Conservation (phyloP, 371 early-diverging fungal species). For the Rhizopus stolonifer region DNA sequence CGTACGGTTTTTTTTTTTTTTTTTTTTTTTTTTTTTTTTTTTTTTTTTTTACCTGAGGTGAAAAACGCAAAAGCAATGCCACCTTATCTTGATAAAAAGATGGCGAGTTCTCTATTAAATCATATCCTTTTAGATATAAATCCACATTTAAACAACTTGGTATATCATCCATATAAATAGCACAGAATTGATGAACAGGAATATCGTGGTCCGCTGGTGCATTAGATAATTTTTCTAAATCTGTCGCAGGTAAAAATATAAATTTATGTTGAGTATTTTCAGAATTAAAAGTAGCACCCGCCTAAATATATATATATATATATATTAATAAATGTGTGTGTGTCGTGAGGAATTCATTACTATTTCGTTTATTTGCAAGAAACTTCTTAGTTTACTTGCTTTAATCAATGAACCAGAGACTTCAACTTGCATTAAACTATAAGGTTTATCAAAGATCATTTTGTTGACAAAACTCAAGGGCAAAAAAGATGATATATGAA, state of each 20-base stretch:
- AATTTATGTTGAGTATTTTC: constrained; percentile 5
- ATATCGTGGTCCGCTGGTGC: background rate
- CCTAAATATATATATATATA: constrained; percentile 1
- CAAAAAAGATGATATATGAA: constrained; percentile 5
- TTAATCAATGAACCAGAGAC: background rate
- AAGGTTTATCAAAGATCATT: background rate
- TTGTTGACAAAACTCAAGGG: constrained; percentile 3
- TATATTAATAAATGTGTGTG: too few species aligned
- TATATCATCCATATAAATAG: constrained; percentile 6
- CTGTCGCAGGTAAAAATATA: constrained; percentile 9
- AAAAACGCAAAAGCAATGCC: constrained; percentile 4
- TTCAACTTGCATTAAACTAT: constrained; percentile 4
- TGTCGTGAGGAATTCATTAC: too few species aligned
- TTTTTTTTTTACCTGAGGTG: constrained; percentile 7
- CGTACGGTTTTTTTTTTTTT: too few species aligned
- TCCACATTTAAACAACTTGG: background rate
- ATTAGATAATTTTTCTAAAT: constrained; percentile 8
- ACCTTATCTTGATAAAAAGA: constrained; percentile 2
- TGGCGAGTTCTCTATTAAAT: too few species aligned
- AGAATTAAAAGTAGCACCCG: constrained; percentile 9
- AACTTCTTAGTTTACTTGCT: constrained; percentile 17
- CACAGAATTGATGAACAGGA: background rate
- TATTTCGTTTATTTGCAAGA: constrained; percentile 19
- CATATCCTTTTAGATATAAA: background rate
- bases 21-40: background rate